Evolutionary conservation across 1,284 basidiomycete genomes (phyloP).

Genomic region (Melampsora americana): DNA sequence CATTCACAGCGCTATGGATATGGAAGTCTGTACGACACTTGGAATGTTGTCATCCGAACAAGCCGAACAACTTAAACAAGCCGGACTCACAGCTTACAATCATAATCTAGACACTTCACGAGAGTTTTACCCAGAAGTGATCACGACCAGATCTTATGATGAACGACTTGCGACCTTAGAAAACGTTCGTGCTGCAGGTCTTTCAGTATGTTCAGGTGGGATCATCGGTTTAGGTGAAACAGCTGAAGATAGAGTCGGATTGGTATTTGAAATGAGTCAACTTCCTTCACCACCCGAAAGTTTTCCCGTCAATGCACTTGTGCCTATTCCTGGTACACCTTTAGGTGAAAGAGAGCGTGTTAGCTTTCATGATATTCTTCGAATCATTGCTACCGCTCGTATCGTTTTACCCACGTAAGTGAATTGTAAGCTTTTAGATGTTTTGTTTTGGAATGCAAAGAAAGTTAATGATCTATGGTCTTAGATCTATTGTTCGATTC

Average conservation of each 20-base stretch:
- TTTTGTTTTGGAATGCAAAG: too few species aligned
- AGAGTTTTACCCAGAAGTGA: constrained; percentile 93
- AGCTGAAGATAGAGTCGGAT: constrained; percentile 81
- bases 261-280: constrained; percentile 92
- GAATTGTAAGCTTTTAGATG: not conserved
- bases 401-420: constrained; percentile 72
- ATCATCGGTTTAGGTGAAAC: constrained; percentile 92
- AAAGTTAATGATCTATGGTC: not conserved
- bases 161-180: constrained; percentile 84
- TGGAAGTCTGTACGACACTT: constrained; percentile 87
- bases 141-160: constrained; percentile 90
- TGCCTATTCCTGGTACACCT: constrained; percentile 63
- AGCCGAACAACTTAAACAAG: constrained; percentile 86
- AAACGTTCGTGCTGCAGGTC: constrained; percentile 88
- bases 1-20: constrained; percentile 53
- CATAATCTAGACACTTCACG: constrained; percentile 97
- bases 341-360: constrained; percentile 60
- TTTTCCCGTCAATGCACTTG: constrained; percentile 94
- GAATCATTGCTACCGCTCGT: constrained; percentile 91
- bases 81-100: constrained; percentile 95
- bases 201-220: constrained; percentile 94
- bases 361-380: constrained; percentile 71
- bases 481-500: constrained; percentile 85
- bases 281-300: constrained; percentile 88
- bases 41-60: constrained; percentile 95